Percentiles rank a stretch among this genome's conserved stretches.
Conservation (phyloP, 2,329 filamentous ascomycete species). For the Xylaria sp. region DNA sequence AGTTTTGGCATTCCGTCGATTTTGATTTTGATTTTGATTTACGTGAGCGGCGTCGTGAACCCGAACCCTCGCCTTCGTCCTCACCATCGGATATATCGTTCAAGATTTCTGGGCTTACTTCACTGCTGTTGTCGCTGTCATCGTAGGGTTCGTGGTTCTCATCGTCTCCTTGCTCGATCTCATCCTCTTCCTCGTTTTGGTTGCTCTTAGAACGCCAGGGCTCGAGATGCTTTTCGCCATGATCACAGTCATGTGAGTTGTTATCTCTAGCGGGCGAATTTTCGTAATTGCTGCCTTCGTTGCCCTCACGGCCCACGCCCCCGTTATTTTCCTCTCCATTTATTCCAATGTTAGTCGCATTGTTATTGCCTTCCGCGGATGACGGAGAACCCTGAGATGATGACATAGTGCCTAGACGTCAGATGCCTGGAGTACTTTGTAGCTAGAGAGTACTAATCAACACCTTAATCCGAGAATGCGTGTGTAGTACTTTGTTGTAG, state of each 20-base stretch:
- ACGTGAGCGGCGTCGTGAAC: background rate
- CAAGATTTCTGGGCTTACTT: slow-evolving; percentile 17
- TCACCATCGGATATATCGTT: slow-evolving; percentile 6
- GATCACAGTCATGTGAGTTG: too few species aligned
- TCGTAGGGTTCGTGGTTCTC: background rate
- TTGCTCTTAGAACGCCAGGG: background rate
- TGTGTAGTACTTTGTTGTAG: background rate
- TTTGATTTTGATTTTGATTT: background rate
- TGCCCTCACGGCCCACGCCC: too few species aligned
- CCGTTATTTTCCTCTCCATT: background rate
- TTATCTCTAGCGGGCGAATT: too few species aligned
- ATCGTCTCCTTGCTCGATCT: background rate
- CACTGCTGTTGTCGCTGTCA: slow-evolving; percentile 12
- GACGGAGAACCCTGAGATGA: background rate
- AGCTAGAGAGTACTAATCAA: background rate
- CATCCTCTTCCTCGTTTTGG: background rate
- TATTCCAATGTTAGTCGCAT: background rate
- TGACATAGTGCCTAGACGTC: slow-evolving; percentile 12
- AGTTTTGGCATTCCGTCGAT: background rate
- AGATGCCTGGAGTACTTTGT: background rate
- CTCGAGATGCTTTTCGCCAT: background rate
- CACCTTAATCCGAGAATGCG: background rate
- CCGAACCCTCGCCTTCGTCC: background rate
- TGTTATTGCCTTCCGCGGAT: too few species aligned
- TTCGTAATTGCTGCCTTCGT: too few species aligned